phyloP scores from a whole-genome alignment of 2,329 filamentous ascomycete species.

The Fusarium sp. region DNA sequence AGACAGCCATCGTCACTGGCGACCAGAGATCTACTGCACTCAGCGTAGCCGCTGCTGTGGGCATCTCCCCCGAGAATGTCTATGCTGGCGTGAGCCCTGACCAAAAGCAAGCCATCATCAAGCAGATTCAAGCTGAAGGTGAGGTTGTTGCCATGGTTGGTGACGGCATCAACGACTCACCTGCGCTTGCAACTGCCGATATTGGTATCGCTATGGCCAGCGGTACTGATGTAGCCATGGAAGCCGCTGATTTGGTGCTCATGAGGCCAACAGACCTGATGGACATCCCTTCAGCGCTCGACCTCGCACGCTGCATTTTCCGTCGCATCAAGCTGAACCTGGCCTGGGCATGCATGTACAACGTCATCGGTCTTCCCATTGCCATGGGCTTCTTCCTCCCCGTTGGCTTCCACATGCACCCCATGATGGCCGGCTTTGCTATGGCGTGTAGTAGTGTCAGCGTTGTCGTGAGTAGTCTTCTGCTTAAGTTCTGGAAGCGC shows the following conservation, averaged over 20 bases:
- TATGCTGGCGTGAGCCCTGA: conserved; percentile 90
- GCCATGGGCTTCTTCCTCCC: conserved; percentile 97
- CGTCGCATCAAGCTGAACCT: conserved; percentile 93
- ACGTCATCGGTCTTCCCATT: conserved; percentile 89
- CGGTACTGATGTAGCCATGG: conserved; percentile 97
- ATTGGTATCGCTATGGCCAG: conserved; percentile 93
- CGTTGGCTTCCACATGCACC: conserved; percentile 87
- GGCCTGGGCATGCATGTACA: conserved; percentile 93
- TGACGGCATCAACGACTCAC: conserved; percentile 98
- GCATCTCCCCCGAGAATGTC: conserved; percentile 81
- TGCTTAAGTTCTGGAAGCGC: conserved; percentile 87
- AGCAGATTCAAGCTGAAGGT: conserved; percentile 78
- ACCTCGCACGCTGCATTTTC: conserved; percentile 88
- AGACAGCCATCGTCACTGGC: conserved; percentile 91
- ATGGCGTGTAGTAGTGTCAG: conserved; percentile 94
- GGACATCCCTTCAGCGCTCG: conserved; percentile 88
- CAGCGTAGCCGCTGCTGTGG: conserved; percentile 84
- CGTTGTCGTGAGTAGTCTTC: conserved; percentile 85
- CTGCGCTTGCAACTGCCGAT: conserved; percentile 90
- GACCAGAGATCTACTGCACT: conserved; percentile 88
- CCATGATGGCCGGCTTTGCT: conserved; percentile 93
- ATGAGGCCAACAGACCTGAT: conserved; percentile 94
- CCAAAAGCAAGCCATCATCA: conserved; percentile 90
- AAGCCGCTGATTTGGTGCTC: conserved; percentile 94
- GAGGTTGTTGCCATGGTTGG: conserved; percentile 95